Evolutionary conservation across 2,329 filamentous ascomycete species (phyloP).

Genomic region (Tolypocladium ovalisporum): DNA sequence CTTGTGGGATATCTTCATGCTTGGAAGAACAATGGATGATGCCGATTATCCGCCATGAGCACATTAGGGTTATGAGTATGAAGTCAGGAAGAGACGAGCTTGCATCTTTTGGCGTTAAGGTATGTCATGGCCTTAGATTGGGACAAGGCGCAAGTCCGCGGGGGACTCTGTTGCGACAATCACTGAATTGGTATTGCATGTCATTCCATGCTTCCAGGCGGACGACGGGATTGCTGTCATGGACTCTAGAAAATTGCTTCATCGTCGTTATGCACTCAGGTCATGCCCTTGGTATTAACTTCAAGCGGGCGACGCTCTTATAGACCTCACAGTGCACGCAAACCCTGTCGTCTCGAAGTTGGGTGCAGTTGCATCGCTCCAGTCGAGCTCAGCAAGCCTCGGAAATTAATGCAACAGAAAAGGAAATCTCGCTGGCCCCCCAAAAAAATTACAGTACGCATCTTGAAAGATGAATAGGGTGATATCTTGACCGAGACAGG

Average conservation of each 20-base stretch:
- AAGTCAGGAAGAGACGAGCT: neutral
- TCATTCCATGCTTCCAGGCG: neutral
- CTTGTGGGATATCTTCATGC: neutral
- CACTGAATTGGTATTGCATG: neutral
- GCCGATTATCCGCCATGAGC: neutral
- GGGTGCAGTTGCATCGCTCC: neutral
- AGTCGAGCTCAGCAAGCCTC: neutral
- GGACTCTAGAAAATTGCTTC: too few relatives aligned
- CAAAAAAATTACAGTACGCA: neutral
- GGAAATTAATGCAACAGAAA: neutral
- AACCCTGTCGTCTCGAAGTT: neutral
- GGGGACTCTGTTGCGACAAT: neutral
- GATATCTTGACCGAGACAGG: slow-evolving; percentile 3
- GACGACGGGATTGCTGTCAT: too few relatives aligned
- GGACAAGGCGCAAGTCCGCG: neutral
- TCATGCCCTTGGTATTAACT: too few relatives aligned
- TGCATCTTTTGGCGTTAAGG: neutral
- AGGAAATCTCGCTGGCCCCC: neutral
- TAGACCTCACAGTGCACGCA: neutral
- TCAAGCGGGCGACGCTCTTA: too few relatives aligned
- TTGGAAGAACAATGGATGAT: neutral
- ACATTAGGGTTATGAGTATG: neutral
- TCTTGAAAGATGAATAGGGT: neutral
- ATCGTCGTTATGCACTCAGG: too few relatives aligned
- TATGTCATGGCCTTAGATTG: neutral